Percentiles rank a stretch among this genome's conserved stretches.
phyloP scores from a whole-genome alignment of 1,284 basidiomycete genomes.

The Vanrija humicola region DNA sequence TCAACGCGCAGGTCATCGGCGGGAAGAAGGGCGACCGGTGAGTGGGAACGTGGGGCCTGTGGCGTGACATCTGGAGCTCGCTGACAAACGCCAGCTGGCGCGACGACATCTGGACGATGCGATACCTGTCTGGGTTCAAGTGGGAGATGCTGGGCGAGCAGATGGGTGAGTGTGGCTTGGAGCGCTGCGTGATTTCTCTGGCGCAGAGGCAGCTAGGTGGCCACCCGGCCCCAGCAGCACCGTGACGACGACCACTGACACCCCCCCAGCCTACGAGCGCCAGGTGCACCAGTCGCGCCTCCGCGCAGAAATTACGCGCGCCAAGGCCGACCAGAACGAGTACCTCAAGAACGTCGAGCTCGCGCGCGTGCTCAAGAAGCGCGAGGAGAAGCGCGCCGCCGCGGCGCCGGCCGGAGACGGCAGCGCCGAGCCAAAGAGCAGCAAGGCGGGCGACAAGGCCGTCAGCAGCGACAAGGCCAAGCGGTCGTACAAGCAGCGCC shows the following conservation, averaged over 20 bases:
- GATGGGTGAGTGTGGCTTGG: slow-evolving; percentile 66
- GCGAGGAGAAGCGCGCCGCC: slow-evolving; percentile 63
- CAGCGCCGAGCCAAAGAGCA: slow-evolving; percentile 1
- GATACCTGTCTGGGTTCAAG: slow-evolving; percentile 95
- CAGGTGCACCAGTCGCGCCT: slow-evolving; percentile 82
- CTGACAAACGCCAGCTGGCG: slow-evolving; percentile 60
- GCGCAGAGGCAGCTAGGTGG: too few species aligned
- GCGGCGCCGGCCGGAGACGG: slow-evolving; percentile 3
- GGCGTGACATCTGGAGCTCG: neutral
- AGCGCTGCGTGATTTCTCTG: too few species aligned
- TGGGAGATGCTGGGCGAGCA: slow-evolving; percentile 99
- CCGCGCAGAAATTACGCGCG: slow-evolving; percentile 84
- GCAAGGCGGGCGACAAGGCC: neutral
- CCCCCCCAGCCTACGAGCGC: slow-evolving; percentile 75
- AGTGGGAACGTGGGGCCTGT: slow-evolving; percentile 3
- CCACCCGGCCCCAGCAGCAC: too few species aligned
- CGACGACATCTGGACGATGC: slow-evolving; percentile 99
- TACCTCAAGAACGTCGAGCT: slow-evolving; percentile 94
- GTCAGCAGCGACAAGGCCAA: slow-evolving; percentile 2
- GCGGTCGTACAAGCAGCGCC: slow-evolving; percentile 34
- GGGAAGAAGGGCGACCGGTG: slow-evolving; percentile 72
- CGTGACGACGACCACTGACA: neutral
- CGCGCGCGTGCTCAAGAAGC: slow-evolving; percentile 83
- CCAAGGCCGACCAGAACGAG: slow-evolving; percentile 81
- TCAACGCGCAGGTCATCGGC: slow-evolving; percentile 94